phyloP scores from a whole-genome alignment of 257 asterid species.

The Solanum megistacrolobum region DNA sequence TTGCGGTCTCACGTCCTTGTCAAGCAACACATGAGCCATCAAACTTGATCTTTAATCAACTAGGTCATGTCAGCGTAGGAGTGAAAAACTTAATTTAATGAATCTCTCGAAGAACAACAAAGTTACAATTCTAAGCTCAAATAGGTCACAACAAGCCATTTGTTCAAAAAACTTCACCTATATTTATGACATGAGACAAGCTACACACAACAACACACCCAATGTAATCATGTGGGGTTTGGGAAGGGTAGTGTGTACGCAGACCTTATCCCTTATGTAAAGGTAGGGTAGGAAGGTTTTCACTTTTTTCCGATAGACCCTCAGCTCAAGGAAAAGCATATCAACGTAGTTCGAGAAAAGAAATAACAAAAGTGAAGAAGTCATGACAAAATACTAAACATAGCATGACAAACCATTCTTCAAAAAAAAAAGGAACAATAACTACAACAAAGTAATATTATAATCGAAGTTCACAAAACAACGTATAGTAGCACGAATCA shows the following conservation, averaged over 20 bases:
- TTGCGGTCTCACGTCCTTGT: neutral
- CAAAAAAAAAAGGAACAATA: neutral
- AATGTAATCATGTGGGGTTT: neutral
- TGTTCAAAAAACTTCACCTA: neutral
- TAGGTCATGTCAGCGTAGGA: neutral
- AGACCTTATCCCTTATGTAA: neutral
- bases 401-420: neutral
- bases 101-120: neutral
- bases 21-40: neutral
- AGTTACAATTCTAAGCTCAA: neutral
- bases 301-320: neutral
- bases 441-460: neutral
- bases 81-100: neutral
- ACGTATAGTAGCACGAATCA: neutral
- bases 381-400: neutral
- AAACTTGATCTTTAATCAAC: neutral
- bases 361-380: neutral
- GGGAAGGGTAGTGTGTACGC: neutral
- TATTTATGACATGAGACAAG: neutral
- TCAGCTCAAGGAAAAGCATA: neutral
- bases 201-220: neutral
- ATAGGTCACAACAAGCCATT: neutral
- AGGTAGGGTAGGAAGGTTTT: neutral
- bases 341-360: neutral
- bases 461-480: neutral